Conservation (phyloP, 148 eudicot species). For the Rhododendron vialii region DNA sequence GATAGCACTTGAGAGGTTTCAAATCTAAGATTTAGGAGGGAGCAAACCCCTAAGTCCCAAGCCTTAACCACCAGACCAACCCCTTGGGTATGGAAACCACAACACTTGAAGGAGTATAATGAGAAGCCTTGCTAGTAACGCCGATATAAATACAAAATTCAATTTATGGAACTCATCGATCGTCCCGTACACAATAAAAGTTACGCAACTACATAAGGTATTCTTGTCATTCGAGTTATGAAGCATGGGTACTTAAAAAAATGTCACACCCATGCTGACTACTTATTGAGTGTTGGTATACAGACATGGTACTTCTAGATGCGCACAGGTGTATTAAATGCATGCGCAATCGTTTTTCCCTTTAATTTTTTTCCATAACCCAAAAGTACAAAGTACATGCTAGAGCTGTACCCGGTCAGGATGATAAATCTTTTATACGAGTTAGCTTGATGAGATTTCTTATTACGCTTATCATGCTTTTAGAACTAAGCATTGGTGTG, state of each 20-base stretch:
- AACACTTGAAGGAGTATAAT: neutral
- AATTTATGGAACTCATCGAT: neutral
- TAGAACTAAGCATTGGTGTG: neutral
- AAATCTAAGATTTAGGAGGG: too few species aligned
- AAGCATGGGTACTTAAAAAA: neutral
- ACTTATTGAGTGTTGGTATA: neutral
- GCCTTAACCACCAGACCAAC: neutral
- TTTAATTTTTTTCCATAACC: neutral
- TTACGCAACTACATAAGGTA: neutral
- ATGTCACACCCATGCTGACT: neutral
- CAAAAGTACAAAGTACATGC: neutral
- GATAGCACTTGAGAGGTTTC: neutral
- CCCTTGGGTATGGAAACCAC: neutral
- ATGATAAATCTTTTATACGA: neutral
- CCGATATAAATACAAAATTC: neutral
- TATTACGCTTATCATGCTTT: neutral
- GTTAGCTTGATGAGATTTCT: neutral
- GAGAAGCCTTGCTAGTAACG: conserved; percentile 1
- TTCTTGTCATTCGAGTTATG: neutral
- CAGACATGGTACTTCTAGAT: neutral
- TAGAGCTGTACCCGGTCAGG: neutral
- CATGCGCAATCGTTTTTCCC: neutral
- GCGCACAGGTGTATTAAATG: neutral
- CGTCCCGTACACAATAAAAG: neutral
- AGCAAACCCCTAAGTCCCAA: too few species aligned